Percentiles rank a stretch among this genome's conserved stretches.
phyloP scores from a whole-genome alignment of 257 asterid species.

The Ophiorrhiza pumila region DNA sequence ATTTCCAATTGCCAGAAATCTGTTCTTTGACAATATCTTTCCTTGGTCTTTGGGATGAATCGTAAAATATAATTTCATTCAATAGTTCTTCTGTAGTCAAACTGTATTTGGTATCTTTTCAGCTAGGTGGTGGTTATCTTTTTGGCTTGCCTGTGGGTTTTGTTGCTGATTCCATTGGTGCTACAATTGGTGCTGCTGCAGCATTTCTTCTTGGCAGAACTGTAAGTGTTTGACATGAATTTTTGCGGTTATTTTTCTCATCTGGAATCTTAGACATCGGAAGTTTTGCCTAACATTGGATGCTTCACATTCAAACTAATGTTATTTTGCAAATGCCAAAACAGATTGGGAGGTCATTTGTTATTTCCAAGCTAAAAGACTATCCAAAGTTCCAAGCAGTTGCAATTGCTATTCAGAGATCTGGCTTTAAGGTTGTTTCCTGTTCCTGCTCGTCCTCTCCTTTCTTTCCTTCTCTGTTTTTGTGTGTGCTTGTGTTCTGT shows the following conservation, averaged over 20 bases:
- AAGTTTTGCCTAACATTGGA: background rate
- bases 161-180: conserved; percentile 93
- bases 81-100: background rate
- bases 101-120: conserved; percentile 28
- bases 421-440: conserved; percentile 79
- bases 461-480: background rate
- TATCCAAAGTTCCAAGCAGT: conserved; percentile 91
- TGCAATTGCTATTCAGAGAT: conserved; percentile 74
- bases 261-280: background rate
- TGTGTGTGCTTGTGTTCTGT: background rate
- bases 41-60: background rate
- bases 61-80: background rate
- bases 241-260: background rate
- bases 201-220: conserved; percentile 98
- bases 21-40: background rate
- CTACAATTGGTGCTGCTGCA: conserved; percentile 90
- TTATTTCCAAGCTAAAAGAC: conserved; percentile 84
- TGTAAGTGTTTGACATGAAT: conserved; percentile 36
- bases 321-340: conserved; percentile 15
- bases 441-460: background rate
- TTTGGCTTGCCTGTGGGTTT: conserved; percentile 97
- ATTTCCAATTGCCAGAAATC: background rate
- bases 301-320: conserved; percentile 1
- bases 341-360: conserved; percentile 91
- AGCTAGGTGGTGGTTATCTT: conserved; percentile 99